Percentiles rank a stretch among this genome's conserved stretches.
These are phyloP conservation scores for Vanrija sp. DNA, from an alignment of 1,284 basidiomycete genomes.

Conservation along the genomic window DNA sequence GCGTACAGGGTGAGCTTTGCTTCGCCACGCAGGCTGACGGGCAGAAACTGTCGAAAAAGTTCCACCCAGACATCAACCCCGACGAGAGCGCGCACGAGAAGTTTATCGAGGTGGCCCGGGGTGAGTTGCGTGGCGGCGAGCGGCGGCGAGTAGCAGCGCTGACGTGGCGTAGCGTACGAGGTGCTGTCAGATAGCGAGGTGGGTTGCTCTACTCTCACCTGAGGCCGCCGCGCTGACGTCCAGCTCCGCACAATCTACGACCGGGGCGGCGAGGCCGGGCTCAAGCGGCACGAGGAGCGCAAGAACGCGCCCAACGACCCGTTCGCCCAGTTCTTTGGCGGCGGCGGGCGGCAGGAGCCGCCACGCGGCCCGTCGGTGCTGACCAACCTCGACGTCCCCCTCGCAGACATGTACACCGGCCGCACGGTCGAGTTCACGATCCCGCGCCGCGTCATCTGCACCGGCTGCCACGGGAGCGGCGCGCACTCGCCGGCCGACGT, in stretches of 20 bases:
- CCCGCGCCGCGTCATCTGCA: slow-evolving; percentile 81
- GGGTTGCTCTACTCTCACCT: slow-evolving; percentile 25
- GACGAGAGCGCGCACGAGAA: slow-evolving; percentile 72
- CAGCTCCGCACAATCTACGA: slow-evolving; percentile 90
- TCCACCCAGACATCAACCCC: slow-evolving; percentile 91
- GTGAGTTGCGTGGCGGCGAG: slow-evolving; percentile 50
- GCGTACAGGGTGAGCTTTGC: slow-evolving; percentile 61
- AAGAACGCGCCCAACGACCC: slow-evolving; percentile 77
- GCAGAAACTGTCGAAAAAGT: slow-evolving; percentile 76
- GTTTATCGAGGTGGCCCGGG: slow-evolving; percentile 84
- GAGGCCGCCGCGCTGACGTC: slow-evolving; percentile 1
- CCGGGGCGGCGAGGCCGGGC: slow-evolving; percentile 83
- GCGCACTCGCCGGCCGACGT: slow-evolving; percentile 83
- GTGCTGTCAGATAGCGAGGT: slow-evolving; percentile 77
- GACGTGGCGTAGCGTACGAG: slow-evolving; percentile 69
- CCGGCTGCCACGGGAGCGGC: slow-evolving; percentile 86
- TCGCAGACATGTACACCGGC: slow-evolving; percentile 82
- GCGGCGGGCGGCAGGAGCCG: slow-evolving; percentile 64
- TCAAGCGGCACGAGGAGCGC: slow-evolving; percentile 71
- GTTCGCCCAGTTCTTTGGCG: slow-evolving; percentile 87
- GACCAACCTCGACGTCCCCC: slow-evolving; percentile 79
- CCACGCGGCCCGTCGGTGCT: slow-evolving; percentile 71
- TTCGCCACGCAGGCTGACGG: neutral
- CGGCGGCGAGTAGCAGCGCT: slow-evolving; percentile 2
- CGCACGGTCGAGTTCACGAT: slow-evolving; percentile 84